These are phyloP conservation scores for Salvia sclarea DNA, from an alignment of 305 asterid species.

Conservation along the genomic window DNA sequence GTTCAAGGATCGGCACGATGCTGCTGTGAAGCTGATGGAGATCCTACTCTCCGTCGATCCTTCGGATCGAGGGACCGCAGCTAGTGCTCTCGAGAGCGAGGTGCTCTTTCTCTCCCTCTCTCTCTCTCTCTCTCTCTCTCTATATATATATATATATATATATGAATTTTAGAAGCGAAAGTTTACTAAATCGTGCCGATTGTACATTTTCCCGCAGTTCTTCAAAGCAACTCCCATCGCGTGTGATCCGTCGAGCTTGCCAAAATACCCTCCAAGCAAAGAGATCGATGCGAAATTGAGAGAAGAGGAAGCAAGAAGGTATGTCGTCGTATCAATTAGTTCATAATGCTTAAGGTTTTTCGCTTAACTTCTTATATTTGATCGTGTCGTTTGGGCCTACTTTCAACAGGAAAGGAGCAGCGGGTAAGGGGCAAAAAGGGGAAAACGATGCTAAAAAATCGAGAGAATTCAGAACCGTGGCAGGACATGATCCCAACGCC, in stretches of 20 bases:
- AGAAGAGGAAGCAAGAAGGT: slow-evolving; percentile 78
- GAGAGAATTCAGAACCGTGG: slow-evolving; percentile 44
- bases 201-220: slow-evolving; percentile 43
- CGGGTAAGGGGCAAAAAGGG: slow-evolving; percentile 46
- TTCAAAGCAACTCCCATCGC: slow-evolving; percentile 61
- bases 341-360: neutral
- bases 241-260: slow-evolving; percentile 75
- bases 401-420: slow-evolving; percentile 56
- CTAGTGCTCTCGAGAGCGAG: slow-evolving; percentile 70
- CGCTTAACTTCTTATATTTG: slow-evolving; percentile 12
- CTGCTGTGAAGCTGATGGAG: slow-evolving; percentile 66
- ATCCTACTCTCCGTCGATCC: slow-evolving; percentile 85
- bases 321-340: neutral
- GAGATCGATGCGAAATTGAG: slow-evolving; percentile 73
- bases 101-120: slow-evolving; percentile 39
- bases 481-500: slow-evolving; percentile 49
- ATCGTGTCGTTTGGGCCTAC: slow-evolving; percentile 29
- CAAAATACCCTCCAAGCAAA: slow-evolving; percentile 78
- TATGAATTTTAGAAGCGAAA: slow-evolving; percentile 1
- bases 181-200: neutral
- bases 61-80: slow-evolving; percentile 72
- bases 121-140: neutral
- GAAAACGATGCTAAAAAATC: slow-evolving; percentile 43
- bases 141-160: too few species aligned
- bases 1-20: slow-evolving; percentile 70